phyloP scores from a whole-genome alignment of 2,329 filamentous ascomycete species.

The Chaetomium sp. region DNA sequence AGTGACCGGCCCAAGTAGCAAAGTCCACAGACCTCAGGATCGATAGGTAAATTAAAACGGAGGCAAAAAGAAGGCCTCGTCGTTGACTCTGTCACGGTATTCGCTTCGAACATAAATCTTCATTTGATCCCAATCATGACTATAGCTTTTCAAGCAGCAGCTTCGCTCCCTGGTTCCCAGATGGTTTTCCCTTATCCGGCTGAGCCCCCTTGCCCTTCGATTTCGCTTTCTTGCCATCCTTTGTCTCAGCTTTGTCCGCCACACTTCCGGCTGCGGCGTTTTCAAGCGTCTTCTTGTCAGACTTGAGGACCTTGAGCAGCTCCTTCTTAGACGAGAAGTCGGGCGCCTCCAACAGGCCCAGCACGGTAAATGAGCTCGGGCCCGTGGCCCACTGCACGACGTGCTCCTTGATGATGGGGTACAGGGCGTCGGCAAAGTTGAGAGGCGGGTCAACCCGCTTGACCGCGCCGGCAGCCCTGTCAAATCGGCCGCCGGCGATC shows the following conservation, averaged over 20 bases:
- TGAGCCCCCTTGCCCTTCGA: conserved; percentile 39
- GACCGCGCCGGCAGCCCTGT: conserved; percentile 64
- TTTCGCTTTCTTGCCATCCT: conserved; percentile 43
- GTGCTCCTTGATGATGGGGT: conserved; percentile 68
- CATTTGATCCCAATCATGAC: conserved; percentile 1
- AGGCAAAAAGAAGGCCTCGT: too few species aligned
- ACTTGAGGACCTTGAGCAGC: conserved; percentile 63
- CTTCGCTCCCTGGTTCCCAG: conserved; percentile 57
- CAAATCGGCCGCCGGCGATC: conserved; percentile 82
- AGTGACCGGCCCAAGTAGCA: too few species aligned
- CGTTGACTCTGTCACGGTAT: background rate
- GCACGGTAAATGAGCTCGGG: conserved; percentile 76
- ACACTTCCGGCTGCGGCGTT: conserved; percentile 58
- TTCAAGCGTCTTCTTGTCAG: conserved; percentile 64
- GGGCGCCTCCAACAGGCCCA: conserved; percentile 70
- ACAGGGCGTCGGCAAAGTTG: conserved; percentile 75
- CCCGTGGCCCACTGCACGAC: conserved; percentile 80
- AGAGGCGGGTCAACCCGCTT: conserved; percentile 68
- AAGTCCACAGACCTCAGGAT: too few species aligned
- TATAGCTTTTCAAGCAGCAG: conserved; percentile 54
- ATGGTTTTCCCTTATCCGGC: conserved; percentile 36
- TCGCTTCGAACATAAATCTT: background rate
- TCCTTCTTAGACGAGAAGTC: conserved; percentile 62
- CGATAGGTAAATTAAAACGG: too few species aligned
- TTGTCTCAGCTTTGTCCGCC: conserved; percentile 42